Evolutionary conservation across 1,284 basidiomycete species (phyloP), one percentile per base, ranked within the genome.

Genomic region (Marasmius fiardii): DNA sequence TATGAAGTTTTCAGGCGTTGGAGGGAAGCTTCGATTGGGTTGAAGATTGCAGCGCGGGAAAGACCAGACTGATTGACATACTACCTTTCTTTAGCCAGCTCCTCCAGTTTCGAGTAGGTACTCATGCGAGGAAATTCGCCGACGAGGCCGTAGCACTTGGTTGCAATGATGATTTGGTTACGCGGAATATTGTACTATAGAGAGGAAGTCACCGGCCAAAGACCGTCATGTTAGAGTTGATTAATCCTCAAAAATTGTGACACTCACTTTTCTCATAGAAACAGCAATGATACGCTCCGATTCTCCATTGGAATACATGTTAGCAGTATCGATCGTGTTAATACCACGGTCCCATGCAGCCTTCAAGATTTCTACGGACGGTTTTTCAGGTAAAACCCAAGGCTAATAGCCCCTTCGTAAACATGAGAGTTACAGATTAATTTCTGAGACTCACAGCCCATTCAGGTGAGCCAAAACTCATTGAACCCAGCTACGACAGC

Each of bases 101-200:
- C n/a, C n/a, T 20, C 20, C 10, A 5, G 12, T 16, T 18, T 31
- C 18, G 3, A 33, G 44, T 12, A 11, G 12, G 12, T 5, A 31
- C 10, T 31, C 5, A 31, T 4, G 10, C 28, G 5, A 4, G 48
- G n/a, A 8, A 14, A 7, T 4, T 49, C 35, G 16, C 54, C 52
- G 1, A 71, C 68, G 33, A 63, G 23, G 3, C 61, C 59, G 3
- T 53, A 53, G 21, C 67, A 69, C 59, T 81, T 82, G 14, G 76
- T 74, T 4, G 74, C 65, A 55, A 82, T 74, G 43, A 80, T 60
- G 16, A 82, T 59, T 20, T 78, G 74, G 24, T 80, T 71, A 43
- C 86, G 75, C 10, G 82, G 81, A 49, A 88, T 81, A 16, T 80
- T 65, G 65, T 74, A 74, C 78, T 80, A n/a, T 23, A 18, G 28